Evolutionary conservation across 1,284 basidiomycete species (phyloP).

Genomic region (Tremellales sp.): DNA sequence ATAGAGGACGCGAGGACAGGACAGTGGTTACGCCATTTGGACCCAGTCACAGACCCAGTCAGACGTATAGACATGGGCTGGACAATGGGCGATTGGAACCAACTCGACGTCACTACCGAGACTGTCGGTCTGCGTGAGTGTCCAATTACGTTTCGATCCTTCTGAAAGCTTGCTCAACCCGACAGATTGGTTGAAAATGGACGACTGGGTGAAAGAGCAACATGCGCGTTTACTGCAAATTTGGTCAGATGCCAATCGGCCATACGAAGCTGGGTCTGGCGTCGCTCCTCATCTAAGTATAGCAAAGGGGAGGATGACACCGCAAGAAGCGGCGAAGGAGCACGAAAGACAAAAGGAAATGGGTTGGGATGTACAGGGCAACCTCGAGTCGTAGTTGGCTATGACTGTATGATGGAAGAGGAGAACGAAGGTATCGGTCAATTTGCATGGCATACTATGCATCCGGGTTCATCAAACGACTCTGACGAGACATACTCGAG

Average conservation of each 20-base stretch:
- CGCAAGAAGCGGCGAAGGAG: conserved; percentile 37
- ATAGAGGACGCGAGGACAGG: conserved; percentile 50
- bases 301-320: conserved; percentile 33
- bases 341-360: conserved; percentile 43
- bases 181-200: conserved; percentile 45
- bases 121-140: conserved; percentile 48
- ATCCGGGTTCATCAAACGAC: too few species aligned
- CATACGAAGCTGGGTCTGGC: conserved; percentile 38
- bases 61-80: conserved; percentile 46
- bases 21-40: conserved; percentile 46
- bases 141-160: too few species aligned
- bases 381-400: conserved; percentile 10
- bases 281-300: conserved; percentile 31
- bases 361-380: conserved; percentile 46
- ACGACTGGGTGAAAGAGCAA: conserved; percentile 45
- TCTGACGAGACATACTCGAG: too few species aligned
- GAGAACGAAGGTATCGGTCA: too few species aligned
- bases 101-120: conserved; percentile 38
- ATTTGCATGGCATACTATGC: too few species aligned
- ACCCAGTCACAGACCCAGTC: conserved; percentile 45
- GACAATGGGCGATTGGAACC: conserved; percentile 52
- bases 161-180: not conserved
- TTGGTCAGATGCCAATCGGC: conserved; percentile 36
- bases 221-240: conserved; percentile 29
- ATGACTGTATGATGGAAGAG: too few species aligned